Percentiles rank a stretch among this genome's conserved stretches.
phyloP scores from a whole-genome alignment of 345 rosid genomes.

The Populus alba region DNA sequence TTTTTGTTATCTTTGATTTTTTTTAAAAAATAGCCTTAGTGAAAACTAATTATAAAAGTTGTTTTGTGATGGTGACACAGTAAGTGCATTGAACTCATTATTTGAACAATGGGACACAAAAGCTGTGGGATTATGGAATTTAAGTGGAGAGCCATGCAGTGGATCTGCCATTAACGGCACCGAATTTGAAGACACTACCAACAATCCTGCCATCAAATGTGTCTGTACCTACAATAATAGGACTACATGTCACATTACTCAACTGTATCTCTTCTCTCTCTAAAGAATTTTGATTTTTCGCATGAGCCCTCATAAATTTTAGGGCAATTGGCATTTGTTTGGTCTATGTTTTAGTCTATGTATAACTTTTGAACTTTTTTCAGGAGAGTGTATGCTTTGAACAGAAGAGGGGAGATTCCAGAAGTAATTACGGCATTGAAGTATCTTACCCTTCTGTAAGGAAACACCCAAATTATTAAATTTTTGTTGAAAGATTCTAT shows the following conservation, averaged over 20 bases:
- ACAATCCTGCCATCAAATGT: conserved; percentile 33
- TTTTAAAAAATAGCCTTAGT: too few species aligned
- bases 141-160: conserved; percentile 54
- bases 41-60: neutral
- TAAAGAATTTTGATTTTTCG: neutral
- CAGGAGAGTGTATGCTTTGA: conserved; percentile 29
- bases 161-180: conserved; percentile 30
- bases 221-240: conserved; percentile 19
- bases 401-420: conserved; percentile 25
- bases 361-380: neutral
- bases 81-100: conserved; percentile 22
- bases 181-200: conserved; percentile 1
- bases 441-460: conserved; percentile 20
- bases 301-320: neutral
- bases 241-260: conserved; percentile 32
- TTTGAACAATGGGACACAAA: conserved; percentile 25
- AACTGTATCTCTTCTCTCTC: conserved; percentile 15
- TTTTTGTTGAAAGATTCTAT: neutral
- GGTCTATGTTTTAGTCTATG: neutral
- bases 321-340: neutral
- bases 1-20: too few species aligned
- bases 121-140: conserved; percentile 31
- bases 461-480: neutral
- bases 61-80: conserved; percentile 15
- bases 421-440: conserved; percentile 15